Percentiles rank a stretch among this genome's conserved stretches.
Conservation (phyloP, 305 asterid genomes). For the Fraxinus sp. region DNA sequence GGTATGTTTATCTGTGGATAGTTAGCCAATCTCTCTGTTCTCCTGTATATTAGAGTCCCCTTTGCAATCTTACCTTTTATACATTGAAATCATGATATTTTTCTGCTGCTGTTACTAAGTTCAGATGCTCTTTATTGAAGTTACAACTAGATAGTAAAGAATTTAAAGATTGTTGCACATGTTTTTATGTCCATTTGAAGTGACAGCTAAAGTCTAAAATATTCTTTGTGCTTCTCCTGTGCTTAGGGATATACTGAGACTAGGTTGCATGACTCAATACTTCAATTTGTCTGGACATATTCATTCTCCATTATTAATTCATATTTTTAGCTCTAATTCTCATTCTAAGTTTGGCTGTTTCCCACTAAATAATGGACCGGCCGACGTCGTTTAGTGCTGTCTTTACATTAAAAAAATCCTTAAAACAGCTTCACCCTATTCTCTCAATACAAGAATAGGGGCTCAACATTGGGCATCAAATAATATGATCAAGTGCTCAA, state of each 20-base stretch:
- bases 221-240: constrained; percentile 15
- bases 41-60: neutral
- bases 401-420: neutral
- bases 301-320: constrained; percentile 22
- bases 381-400: constrained; percentile 7
- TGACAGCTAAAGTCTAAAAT: neutral
- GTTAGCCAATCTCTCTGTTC: too few relatives aligned
- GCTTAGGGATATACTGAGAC: constrained; percentile 21
- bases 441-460: neutral
- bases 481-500: constrained; percentile 9
- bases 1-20: neutral
- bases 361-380: constrained; percentile 27
- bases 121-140: neutral
- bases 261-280: constrained; percentile 31
- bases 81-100: neutral
- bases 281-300: constrained; percentile 20
- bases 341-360: constrained; percentile 28
- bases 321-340: constrained; percentile 8
- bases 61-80: neutral
- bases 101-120: neutral
- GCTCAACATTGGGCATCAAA: neutral
- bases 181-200: neutral
- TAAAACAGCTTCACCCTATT: constrained; percentile 21
- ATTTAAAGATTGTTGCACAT: neutral
- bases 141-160: neutral